A percentile compares a stretch with the other conserved stretches of the same genome.
phyloP scores from a whole-genome alignment of 2,329 filamentous ascomycete species.

The Fusarium goolgardi region DNA sequence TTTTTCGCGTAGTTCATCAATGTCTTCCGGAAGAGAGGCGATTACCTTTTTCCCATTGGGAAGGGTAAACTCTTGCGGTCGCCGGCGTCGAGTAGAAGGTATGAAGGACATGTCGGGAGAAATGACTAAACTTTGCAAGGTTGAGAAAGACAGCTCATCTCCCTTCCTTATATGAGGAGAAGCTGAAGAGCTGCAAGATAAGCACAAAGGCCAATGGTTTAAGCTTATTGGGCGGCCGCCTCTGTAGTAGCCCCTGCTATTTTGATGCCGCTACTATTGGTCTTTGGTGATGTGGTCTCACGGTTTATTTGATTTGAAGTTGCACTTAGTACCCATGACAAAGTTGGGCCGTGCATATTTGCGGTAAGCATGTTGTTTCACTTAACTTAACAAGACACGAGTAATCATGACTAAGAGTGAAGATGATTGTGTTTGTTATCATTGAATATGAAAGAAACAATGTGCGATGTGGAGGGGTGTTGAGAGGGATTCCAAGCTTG shows the following conservation, averaged over 20 bases:
- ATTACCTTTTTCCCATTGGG: conserved; percentile 68
- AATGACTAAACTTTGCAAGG: conserved; percentile 11
- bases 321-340: not conserved
- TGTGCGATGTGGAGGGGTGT: not conserved
- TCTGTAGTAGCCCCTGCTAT: conserved; percentile 35
- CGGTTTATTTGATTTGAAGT: conserved; percentile 24
- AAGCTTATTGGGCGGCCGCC: conserved; percentile 35
- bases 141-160: not conserved
- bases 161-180: conserved; percentile 14
- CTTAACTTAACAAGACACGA: conserved; percentile 10
- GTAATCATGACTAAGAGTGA: conserved; percentile 16
- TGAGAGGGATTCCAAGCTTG: not conserved
- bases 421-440: not conserved
- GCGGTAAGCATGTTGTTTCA: conserved; percentile 11
- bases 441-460: not conserved
- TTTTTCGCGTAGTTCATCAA: conserved; percentile 58
- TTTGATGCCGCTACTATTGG: conserved; percentile 41
- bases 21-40: conserved; percentile 67
- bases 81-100: conserved; percentile 47
- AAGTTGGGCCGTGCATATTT: conserved; percentile 2
- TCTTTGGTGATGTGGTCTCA: conserved; percentile 42
- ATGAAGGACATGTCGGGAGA: conserved; percentile 39
- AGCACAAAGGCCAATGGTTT: conserved; percentile 20
- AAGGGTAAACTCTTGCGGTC: conserved; percentile 64
- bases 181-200: conserved; percentile 34